Percentiles rank a stretch among this genome's conserved stretches.
phyloP scores from a whole-genome alignment of 2,329 filamentous ascomycete genomes.

The Pseudocercospora fuligena region DNA sequence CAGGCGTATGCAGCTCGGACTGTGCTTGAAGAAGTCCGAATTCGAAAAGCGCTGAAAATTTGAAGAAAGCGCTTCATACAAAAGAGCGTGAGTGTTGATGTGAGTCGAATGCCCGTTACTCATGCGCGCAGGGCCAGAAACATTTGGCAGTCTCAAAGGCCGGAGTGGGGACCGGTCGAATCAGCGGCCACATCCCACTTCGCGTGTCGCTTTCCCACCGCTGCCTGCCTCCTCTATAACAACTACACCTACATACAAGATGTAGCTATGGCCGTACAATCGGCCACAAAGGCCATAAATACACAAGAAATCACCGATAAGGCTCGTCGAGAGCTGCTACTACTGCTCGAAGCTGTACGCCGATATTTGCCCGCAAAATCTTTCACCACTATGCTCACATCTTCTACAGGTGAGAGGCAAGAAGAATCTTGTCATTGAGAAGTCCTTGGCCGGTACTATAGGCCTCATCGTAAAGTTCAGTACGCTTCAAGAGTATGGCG shows the following conservation, averaged over 20 bases:
- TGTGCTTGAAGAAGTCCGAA: neutral
- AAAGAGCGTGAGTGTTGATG: constrained; percentile 7
- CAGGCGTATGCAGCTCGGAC: neutral
- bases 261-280: constrained; percentile 44
- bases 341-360: constrained; percentile 93
- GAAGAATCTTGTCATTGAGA: constrained; percentile 96
- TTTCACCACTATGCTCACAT: constrained; percentile 23
- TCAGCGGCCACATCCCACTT: neutral
- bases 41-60: constrained; percentile 14
- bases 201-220: neutral
- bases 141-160: constrained; percentile 1
- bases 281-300: constrained; percentile 70
- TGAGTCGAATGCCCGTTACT: neutral
- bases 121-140: constrained; percentile 7
- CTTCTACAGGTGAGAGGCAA: constrained; percentile 83
- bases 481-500: constrained; percentile 92
- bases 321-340: constrained; percentile 85
- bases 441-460: constrained; percentile 84
- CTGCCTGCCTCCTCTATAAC: constrained; percentile 7
- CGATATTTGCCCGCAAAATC: neutral
- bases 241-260: constrained; percentile 20
- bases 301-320: constrained; percentile 77
- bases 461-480: constrained; percentile 94
- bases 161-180: neutral
- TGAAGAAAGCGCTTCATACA: constrained; percentile 28